phyloP scores from a whole-genome alignment of 352 stramenopile genomes.

The Phytophthora podocarpi region DNA sequence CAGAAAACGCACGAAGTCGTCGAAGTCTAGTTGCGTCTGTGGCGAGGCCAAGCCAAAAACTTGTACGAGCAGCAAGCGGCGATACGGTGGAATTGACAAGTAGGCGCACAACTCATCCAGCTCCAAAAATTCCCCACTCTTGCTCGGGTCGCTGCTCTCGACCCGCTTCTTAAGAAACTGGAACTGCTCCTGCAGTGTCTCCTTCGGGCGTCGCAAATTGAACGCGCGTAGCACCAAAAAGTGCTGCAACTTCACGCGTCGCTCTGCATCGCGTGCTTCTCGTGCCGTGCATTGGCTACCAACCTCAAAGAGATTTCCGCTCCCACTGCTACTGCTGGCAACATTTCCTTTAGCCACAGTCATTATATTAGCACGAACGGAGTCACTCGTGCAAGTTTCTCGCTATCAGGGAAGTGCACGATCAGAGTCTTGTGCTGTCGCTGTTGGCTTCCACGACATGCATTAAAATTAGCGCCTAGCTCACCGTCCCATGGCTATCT shows the following conservation, averaged over 20 bases:
- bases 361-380: conserved; percentile 6
- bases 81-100: conserved; percentile 70
- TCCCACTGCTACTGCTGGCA: not conserved
- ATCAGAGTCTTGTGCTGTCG: not conserved
- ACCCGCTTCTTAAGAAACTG: conserved; percentile 42
- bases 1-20: conserved; percentile 71
- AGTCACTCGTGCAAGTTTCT: not conserved
- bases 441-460: not conserved
- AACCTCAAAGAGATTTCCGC: conserved; percentile 1
- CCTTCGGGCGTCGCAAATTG: conserved; percentile 66
- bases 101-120: conserved; percentile 73
- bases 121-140: conserved; percentile 41
- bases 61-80: conserved; percentile 56
- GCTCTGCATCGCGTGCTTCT: conserved; percentile 36
- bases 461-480: conserved; percentile 30
- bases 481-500: conserved; percentile 21
- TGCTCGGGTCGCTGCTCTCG: conserved; percentile 16
- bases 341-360: conserved; percentile 5
- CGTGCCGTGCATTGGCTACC: conserved; percentile 11
- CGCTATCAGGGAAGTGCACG: no score
- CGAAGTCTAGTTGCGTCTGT: conserved; percentile 49
- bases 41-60: conserved; percentile 51
- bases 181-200: conserved; percentile 78
- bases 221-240: conserved; percentile 85
- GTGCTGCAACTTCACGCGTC: conserved; percentile 71